phyloP scores from a whole-genome alignment of 495 filamentous ascomycete species.

The Penicillium canariense region DNA sequence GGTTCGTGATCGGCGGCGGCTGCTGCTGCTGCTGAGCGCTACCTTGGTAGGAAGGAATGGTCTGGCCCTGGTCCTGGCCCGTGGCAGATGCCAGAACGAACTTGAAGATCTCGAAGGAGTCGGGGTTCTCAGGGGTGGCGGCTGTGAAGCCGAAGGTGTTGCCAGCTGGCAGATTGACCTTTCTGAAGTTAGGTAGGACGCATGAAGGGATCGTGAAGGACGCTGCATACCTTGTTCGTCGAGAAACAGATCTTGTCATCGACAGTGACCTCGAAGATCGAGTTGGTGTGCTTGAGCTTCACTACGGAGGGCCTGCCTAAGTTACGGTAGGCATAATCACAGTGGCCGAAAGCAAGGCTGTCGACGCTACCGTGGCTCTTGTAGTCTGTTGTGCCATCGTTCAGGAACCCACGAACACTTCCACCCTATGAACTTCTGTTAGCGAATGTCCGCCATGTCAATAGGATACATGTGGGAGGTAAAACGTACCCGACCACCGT shows the following conservation, averaged over 20 bases:
- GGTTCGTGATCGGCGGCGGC: conserved; percentile 33
- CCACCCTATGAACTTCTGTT: conserved; percentile 53
- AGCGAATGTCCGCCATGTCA: conserved; percentile 1
- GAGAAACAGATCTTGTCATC: conserved; percentile 84
- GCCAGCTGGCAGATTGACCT: conserved; percentile 71
- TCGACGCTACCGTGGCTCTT: conserved; percentile 75
- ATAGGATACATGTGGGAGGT: neutral
- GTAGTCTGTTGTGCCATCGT: conserved; percentile 84
- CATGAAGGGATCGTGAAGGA: neutral
- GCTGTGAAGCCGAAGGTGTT: conserved; percentile 88
- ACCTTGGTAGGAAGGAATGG: conserved; percentile 28
- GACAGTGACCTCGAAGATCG: conserved; percentile 69
- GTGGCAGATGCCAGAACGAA: conserved; percentile 60
- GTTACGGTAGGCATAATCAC: conserved; percentile 88
- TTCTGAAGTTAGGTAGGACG: neutral
- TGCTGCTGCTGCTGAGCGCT: conserved; percentile 34
- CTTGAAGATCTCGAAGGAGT: conserved; percentile 93
- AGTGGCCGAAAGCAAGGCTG: conserved; percentile 88
- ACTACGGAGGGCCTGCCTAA: conserved; percentile 77
- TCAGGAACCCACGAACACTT: conserved; percentile 86
- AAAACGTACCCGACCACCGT: conserved; percentile 64
- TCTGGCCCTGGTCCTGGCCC: conserved; percentile 38
- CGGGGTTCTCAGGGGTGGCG: conserved; percentile 82
- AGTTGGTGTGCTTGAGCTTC: conserved; percentile 63
- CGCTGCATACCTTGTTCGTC: conserved; percentile 59